phyloP scores from a whole-genome alignment of 2,329 filamentous ascomycete species.

The Stachybotrys chartarum region DNA sequence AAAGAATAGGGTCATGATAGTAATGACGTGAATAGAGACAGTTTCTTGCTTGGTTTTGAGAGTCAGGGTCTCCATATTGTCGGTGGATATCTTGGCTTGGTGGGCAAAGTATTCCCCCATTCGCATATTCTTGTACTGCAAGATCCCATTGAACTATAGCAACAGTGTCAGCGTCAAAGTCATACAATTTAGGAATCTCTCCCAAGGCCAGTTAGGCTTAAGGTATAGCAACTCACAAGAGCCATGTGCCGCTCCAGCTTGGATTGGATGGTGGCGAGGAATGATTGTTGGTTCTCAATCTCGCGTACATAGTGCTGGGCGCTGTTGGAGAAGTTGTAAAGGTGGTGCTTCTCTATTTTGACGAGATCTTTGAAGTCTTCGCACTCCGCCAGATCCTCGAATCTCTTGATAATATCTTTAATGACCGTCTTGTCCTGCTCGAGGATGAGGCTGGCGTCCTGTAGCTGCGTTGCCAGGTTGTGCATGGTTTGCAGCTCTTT shows the following conservation, averaged over 20 bases:
- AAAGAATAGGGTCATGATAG: conserved; percentile 19
- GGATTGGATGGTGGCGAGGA: not conserved
- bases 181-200: not conserved
- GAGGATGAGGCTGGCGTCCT: not conserved
- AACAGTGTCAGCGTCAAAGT: no score
- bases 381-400: not conserved
- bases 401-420: not conserved
- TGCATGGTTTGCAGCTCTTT: not conserved
- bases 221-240: not conserved
- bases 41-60: conserved; percentile 38
- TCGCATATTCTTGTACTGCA: conserved; percentile 14
- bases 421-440: not conserved
- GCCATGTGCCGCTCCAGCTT: not conserved
- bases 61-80: conserved; percentile 45
- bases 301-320: not conserved
- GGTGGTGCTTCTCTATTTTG: not conserved
- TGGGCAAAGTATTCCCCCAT: conserved; percentile 13
- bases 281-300: not conserved
- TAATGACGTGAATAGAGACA: conserved; percentile 23
- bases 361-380: not conserved
- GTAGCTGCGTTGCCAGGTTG: not conserved
- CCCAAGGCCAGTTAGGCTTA: not conserved
- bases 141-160: conserved; percentile 12
- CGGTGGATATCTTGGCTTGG: conserved; percentile 15
- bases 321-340: not conserved